A percentile compares a stretch with the other conserved stretches of the same genome.
These are phyloP conservation scores for Phytophthora meadii DNA, from an alignment of 352 stramenopile genomes.

Conservation along the genomic window DNA sequence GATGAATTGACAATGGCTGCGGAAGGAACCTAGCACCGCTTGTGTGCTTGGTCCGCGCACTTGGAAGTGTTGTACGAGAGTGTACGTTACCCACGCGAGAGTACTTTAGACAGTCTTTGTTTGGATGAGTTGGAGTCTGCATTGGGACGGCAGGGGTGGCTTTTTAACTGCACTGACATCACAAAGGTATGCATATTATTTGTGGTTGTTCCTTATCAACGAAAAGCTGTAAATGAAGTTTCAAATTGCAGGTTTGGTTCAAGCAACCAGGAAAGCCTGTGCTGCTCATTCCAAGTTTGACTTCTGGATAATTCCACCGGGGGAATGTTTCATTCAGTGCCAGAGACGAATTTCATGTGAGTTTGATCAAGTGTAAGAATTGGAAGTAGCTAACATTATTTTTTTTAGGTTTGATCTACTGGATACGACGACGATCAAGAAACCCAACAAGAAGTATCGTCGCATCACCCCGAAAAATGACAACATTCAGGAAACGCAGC, in stretches of 20 bases:
- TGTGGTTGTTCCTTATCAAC: background rate
- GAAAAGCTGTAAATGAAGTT: background rate
- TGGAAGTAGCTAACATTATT: background rate
- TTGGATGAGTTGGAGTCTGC: slow-evolving; percentile 11
- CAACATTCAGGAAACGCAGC: background rate
- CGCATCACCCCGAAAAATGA: slow-evolving; percentile 1
- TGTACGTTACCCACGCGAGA: slow-evolving; percentile 14
- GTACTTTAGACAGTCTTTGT: slow-evolving; percentile 16
- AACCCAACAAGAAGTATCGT: slow-evolving; percentile 3
- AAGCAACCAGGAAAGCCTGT: background rate
- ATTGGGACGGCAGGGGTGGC: slow-evolving; percentile 6
- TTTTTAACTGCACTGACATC: slow-evolving; percentile 13
- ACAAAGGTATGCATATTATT: slow-evolving; percentile 9
- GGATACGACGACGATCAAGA: slow-evolving; percentile 4
- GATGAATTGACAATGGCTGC: too few species aligned
- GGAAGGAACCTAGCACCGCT: too few species aligned
- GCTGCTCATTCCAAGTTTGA: slow-evolving; percentile 4
- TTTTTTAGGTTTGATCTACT: slow-evolving; percentile 8
- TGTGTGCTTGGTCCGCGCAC: too few species aligned
- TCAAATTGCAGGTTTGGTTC: slow-evolving; percentile 10
- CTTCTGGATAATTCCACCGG: slow-evolving; percentile 11
- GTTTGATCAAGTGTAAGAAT: background rate
- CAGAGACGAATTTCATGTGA: slow-evolving; percentile 16
- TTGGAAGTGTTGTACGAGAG: slow-evolving; percentile 13
- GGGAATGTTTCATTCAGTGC: slow-evolving; percentile 9